Conservation (phyloP, 2,329 filamentous ascomycete species). For the Cordyceps javanica region DNA sequence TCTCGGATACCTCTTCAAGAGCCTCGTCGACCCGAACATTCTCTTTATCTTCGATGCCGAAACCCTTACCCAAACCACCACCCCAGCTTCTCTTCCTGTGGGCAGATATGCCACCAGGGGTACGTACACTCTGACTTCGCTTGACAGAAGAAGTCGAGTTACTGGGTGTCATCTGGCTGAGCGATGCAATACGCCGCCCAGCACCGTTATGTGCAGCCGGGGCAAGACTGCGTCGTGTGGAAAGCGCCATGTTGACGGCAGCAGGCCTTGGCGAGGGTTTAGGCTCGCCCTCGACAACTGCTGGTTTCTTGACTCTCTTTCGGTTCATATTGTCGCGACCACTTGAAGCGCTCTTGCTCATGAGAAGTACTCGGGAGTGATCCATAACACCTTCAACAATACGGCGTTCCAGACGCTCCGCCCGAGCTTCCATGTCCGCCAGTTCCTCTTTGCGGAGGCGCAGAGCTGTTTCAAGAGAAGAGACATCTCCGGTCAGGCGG, state of each 20-base stretch:
- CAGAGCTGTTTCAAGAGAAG: slow-evolving; percentile 84
- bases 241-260: slow-evolving; percentile 49
- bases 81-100: slow-evolving; percentile 67
- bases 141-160: slow-evolving; percentile 58
- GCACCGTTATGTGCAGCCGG: slow-evolving; percentile 46
- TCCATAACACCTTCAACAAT: slow-evolving; percentile 96
- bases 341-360: slow-evolving; percentile 55
- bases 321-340: slow-evolving; percentile 52
- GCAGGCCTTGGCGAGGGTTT: slow-evolving; percentile 23
- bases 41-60: slow-evolving; percentile 55
- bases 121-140: slow-evolving; percentile 72
- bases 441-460: slow-evolving; percentile 86
- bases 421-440: slow-evolving; percentile 81
- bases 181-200: slow-evolving; percentile 76
- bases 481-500: slow-evolving; percentile 76
- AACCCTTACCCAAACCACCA: slow-evolving; percentile 41
- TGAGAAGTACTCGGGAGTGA: slow-evolving; percentile 84
- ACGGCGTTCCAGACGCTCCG: slow-evolving; percentile 81
- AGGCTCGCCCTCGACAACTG: slow-evolving; percentile 19
- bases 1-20: slow-evolving; percentile 48
- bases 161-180: slow-evolving; percentile 84
- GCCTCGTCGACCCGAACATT: slow-evolving; percentile 58
- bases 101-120: slow-evolving; percentile 40
- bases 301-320: slow-evolving; percentile 45
- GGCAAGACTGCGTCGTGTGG: slow-evolving; percentile 42